Evolutionary conservation across 768 basidiomycete genomes (phyloP).

Genomic region (Cystofilobasidium bisporidii): DNA sequence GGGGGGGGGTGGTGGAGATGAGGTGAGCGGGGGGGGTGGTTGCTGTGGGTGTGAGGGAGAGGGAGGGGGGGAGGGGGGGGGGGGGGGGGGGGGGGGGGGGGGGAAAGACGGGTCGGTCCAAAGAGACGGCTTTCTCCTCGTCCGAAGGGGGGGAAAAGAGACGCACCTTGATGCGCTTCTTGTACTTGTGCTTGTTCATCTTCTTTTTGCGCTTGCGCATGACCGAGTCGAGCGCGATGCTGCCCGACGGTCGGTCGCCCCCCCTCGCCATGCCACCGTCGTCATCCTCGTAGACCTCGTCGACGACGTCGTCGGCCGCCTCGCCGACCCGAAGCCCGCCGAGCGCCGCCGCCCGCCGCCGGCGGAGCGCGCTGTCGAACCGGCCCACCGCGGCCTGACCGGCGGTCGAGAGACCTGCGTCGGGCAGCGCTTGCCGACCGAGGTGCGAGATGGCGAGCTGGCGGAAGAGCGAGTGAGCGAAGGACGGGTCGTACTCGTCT

Average conservation of each 20-base stretch:
- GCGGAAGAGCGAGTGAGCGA: background rate
- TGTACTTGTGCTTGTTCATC: constrained; percentile 22
- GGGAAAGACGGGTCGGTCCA: background rate
- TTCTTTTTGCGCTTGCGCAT: constrained; percentile 11
- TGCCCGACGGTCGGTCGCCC: background rate
- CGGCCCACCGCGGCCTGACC: background rate
- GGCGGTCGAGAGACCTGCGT: background rate
- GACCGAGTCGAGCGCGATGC: constrained; percentile 2
- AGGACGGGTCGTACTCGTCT: background rate
- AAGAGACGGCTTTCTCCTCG: no score
- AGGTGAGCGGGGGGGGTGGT: no score
- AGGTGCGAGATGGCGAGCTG: background rate
- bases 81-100: no score
- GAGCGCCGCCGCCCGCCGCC: no score
- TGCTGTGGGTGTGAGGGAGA: constrained; percentile 96
- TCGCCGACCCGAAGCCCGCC: no score
- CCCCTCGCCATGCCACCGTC: background rate
- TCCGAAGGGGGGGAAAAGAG: background rate
- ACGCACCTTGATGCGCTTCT: constrained; percentile 8
- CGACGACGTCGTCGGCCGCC: no score
- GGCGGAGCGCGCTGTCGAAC: background rate
- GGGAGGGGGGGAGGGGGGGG: no score
- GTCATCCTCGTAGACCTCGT: background rate
- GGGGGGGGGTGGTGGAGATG: no score
- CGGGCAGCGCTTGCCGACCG: background rate